These are phyloP conservation scores for Neofusicoccum ribis DNA, from an alignment of 2,329 filamentous ascomycete species.

Conservation along the genomic window DNA sequence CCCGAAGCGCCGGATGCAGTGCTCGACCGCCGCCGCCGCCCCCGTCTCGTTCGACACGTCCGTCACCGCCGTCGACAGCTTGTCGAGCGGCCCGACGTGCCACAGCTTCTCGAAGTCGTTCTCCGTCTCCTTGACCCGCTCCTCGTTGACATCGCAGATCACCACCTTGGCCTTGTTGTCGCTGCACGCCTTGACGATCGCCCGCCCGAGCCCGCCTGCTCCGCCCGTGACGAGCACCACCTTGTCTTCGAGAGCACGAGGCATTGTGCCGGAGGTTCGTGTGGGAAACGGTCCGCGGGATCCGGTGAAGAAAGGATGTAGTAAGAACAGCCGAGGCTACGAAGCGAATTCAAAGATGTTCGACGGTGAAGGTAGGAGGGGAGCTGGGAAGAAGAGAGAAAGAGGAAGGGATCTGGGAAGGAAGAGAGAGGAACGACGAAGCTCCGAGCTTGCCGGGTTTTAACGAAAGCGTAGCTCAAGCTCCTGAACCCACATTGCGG, in stretches of 20 bases:
- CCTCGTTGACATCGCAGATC: conserved; percentile 36
- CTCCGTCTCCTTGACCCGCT: conserved; percentile 10
- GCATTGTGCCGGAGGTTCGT: not conserved
- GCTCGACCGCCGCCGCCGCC: conserved; percentile 2
- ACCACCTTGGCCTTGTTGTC: conserved; percentile 36
- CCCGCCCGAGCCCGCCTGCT: conserved; percentile 20
- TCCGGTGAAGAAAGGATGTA: not conserved
- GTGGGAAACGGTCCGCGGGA: too few species aligned
- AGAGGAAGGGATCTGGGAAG: not conserved
- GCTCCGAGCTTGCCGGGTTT: not conserved
- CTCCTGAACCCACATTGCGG: not conserved
- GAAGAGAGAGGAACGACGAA: not conserved
- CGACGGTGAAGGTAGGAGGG: not conserved
- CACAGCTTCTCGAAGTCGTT: conserved; percentile 10
- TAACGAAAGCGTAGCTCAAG: not conserved
- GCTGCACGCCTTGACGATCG: conserved; percentile 22
- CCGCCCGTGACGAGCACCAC: conserved; percentile 21
- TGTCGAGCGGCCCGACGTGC: not conserved
- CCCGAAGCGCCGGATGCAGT: conserved; percentile 35
- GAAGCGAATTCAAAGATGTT: not conserved
- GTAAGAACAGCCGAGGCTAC: not conserved
- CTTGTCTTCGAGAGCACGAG: conserved; percentile 14
- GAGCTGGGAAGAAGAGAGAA: not conserved
- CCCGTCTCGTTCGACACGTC: conserved; percentile 16
- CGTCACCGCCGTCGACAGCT: conserved; percentile 2